phyloP scores from a whole-genome alignment of 2,329 filamentous ascomycete genomes.

The Diplodia seriata region DNA sequence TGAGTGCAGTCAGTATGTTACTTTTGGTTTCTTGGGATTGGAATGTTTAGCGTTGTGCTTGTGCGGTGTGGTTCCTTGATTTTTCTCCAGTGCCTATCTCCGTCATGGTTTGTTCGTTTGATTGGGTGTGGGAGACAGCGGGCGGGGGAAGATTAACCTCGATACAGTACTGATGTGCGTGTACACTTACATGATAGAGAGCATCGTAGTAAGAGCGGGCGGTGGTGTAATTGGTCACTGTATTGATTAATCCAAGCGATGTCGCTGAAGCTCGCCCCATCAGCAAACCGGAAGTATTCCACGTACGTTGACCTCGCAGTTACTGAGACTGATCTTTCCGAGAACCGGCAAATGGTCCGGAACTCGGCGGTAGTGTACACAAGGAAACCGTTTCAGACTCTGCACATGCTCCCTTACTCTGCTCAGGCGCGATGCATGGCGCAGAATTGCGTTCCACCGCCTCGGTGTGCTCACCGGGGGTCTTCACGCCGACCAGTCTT shows the following conservation, averaged over 20 bases:
- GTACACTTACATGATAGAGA: slow-evolving; percentile 18
- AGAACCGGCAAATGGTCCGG: not conserved
- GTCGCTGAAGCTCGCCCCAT: too few species aligned
- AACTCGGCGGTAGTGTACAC: not conserved
- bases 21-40: slow-evolving; percentile 1
- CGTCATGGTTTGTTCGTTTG: not conserved
- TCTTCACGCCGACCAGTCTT: not conserved
- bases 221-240: not conserved
- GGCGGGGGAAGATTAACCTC: not conserved
- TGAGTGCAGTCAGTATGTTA: not conserved
- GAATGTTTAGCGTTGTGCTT: not conserved
- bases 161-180: slow-evolving; percentile 12
- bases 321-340: not conserved
- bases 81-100: not conserved
- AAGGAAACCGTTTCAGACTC: not conserved
- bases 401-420: not conserved
- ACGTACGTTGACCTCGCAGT: not conserved
- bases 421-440: not conserved
- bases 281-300: too few species aligned
- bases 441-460: not conserved
- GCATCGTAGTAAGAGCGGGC: not conserved
- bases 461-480: not conserved
- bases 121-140: not conserved
- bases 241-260: too few species aligned
- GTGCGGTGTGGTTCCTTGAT: not conserved